phyloP scores from a whole-genome alignment of 257 asterid species.

The Phtheirospermum japonicum region DNA sequence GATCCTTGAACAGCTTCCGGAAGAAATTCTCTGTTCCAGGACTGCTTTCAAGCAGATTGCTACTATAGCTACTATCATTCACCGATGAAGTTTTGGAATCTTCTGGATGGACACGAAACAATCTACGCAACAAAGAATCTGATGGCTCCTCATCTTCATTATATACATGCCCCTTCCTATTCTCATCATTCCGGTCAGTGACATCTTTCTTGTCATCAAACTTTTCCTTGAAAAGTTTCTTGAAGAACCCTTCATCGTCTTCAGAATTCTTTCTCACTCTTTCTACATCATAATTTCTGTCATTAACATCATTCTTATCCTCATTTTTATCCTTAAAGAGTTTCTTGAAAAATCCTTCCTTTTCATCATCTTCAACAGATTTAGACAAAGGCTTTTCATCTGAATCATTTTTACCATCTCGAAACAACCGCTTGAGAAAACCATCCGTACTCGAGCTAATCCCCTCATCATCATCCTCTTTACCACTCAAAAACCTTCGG shows the following conservation, averaged over 20 bases:
- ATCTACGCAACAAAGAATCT: conserved; percentile 64
- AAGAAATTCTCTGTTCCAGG: conserved; percentile 90
- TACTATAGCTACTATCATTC: conserved; percentile 40
- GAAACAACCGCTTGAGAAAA: conserved; percentile 58
- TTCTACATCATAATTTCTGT: conserved; percentile 52
- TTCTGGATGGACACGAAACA: conserved; percentile 86
- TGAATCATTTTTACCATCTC: conserved; percentile 60
- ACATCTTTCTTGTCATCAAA: conserved; percentile 66
- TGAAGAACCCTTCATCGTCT: conserved; percentile 84
- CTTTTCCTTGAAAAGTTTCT: conserved; percentile 70
- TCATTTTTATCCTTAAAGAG: conserved; percentile 73
- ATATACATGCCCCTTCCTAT: conserved; percentile 48
- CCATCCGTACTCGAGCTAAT: conserved; percentile 46
- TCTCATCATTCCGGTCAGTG: conserved; percentile 47
- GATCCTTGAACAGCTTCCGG: conserved; percentile 85
- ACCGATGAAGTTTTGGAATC: conserved; percentile 52
- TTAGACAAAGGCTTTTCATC: conserved; percentile 57
- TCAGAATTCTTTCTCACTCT: conserved; percentile 53
- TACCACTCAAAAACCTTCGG: conserved; percentile 55
- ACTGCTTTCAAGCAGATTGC: conserved; percentile 67
- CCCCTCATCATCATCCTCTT: conserved; percentile 60
- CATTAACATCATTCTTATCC: conserved; percentile 66
- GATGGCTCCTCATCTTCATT: conserved; percentile 75
- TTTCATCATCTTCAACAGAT: conserved; percentile 70
- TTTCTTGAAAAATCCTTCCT: conserved; percentile 74